These are phyloP conservation scores for Juncus inflexus DNA, from an alignment of 176 grass and related monocot genomes.

Conservation along the genomic window DNA sequence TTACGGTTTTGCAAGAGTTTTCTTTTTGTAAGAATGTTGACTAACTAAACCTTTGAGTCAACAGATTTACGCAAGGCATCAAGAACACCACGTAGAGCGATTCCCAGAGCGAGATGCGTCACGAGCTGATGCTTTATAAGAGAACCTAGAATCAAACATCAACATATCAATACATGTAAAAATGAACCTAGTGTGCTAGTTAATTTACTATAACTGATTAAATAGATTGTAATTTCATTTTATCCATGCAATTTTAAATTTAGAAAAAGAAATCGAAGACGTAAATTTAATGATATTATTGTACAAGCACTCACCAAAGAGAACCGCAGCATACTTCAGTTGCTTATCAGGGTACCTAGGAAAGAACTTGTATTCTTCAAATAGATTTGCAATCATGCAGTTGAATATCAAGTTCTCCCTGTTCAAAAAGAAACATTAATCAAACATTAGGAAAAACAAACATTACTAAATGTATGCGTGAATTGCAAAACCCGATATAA, in stretches of 20 bases:
- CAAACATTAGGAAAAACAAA: slow-evolving; percentile 18
- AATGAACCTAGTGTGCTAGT: neutral
- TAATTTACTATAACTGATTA: neutral
- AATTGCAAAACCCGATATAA: slow-evolving; percentile 19
- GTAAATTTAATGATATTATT: neutral
- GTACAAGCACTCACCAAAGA: slow-evolving; percentile 56
- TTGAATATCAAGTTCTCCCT: slow-evolving; percentile 73
- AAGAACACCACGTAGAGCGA: slow-evolving; percentile 84
- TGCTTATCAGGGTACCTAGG: slow-evolving; percentile 91
- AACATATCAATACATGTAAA: neutral
- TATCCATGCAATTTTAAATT: slow-evolving; percentile 4
- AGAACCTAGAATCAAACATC: slow-evolving; percentile 46
- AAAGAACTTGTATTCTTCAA: slow-evolving; percentile 98
- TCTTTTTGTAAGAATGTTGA: slow-evolving; percentile 2
- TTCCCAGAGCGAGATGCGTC: slow-evolving; percentile 62
- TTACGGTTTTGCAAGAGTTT: neutral
- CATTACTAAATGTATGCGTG: slow-evolving; percentile 17
- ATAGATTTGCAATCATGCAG: slow-evolving; percentile 84
- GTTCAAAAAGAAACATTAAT: slow-evolving; percentile 11
- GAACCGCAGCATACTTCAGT: slow-evolving; percentile 76
- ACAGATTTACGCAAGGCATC: slow-evolving; percentile 87
- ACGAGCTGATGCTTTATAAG: slow-evolving; percentile 93
- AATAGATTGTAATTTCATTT: slow-evolving; percentile 2
- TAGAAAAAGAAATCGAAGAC: neutral
- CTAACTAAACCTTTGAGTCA: slow-evolving; percentile 77